Evolutionary conservation across 306 rosid species (phyloP).

Genomic region (Canavalia gladiata): DNA sequence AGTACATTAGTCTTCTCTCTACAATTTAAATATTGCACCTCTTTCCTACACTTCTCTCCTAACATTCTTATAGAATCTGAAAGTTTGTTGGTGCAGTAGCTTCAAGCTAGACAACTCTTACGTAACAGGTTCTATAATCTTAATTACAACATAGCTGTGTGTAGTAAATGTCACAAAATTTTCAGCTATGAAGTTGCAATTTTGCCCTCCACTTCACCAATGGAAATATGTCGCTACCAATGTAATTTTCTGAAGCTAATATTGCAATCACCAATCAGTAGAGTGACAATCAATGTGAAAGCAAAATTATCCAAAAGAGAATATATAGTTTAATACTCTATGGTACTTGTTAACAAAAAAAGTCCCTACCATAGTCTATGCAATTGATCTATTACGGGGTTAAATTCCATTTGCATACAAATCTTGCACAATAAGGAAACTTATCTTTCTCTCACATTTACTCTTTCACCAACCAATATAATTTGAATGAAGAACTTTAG

Average conservation of each 20-base stretch:
- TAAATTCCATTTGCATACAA: conserved; percentile 44
- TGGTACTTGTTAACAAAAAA: conserved; percentile 6
- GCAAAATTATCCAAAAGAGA: conserved; percentile 41
- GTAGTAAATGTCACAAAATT: conserved; percentile 6
- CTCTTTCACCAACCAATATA: conserved; percentile 43
- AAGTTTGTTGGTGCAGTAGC: conserved; percentile 31
- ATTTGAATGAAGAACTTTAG: conserved; percentile 6
- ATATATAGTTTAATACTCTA: conserved; percentile 12
- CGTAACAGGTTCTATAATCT: conserved; percentile 12
- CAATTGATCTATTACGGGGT: conserved; percentile 8
- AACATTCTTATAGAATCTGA: conserved; percentile 41
- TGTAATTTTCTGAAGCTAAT: conserved; percentile 24
- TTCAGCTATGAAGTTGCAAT: conserved; percentile 11
- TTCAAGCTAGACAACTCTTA: conserved; percentile 17
- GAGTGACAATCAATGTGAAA: conserved; percentile 34
- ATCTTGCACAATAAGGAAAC: conserved; percentile 24
- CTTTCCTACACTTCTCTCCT: conserved; percentile 31
- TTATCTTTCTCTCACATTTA: conserved; percentile 23
- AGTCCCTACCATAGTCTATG: conserved; percentile 1
- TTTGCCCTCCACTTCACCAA: not conserved
- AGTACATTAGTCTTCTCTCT: not conserved
- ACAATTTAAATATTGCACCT: not conserved
- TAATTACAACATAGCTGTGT: not conserved
- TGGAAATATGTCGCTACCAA: conserved; percentile 6
- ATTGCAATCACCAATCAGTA: not conserved